Percentiles rank a stretch among this genome's conserved stretches.
Conservation (phyloP, 331 rosid species). For the Malus hybrid region DNA sequence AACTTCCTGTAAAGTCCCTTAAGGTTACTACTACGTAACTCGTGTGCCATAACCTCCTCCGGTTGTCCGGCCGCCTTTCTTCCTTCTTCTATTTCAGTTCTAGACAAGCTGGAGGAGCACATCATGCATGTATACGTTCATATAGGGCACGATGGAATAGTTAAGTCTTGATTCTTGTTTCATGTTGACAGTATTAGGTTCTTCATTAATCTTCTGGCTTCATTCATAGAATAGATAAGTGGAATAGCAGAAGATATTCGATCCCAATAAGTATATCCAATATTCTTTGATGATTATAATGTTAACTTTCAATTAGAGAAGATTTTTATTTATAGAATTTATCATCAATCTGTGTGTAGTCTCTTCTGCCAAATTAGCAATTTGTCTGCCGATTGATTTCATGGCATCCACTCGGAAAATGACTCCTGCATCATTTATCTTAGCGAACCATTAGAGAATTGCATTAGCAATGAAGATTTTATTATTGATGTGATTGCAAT, state of each 20-base stretch:
- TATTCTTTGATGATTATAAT: not conserved
- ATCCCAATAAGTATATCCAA: not conserved
- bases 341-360: not conserved
- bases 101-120: constrained; percentile 20
- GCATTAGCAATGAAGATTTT: not conserved
- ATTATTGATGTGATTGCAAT: not conserved
- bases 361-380: not conserved
- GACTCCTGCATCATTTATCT: not conserved
- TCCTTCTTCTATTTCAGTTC: not conserved
- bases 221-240: not conserved
- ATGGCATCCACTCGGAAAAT: not conserved
- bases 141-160: constrained; percentile 10
- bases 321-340: not conserved
- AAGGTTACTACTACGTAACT: not conserved
- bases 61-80: not conserved
- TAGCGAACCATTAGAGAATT: not conserved
- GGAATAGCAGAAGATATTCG: constrained; percentile 4
- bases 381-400: not conserved
- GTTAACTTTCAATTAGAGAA: not conserved
- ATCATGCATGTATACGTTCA: constrained; percentile 3
- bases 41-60: constrained; percentile 24
- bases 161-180: constrained; percentile 20
- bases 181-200: constrained; percentile 39
- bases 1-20: constrained; percentile 25
- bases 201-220: constrained; percentile 20